Evolutionary conservation across 1,284 basidiomycete species (phyloP), one percentile per base, ranked within the genome.

Genomic region (Leccinum pachyderme): DNA sequence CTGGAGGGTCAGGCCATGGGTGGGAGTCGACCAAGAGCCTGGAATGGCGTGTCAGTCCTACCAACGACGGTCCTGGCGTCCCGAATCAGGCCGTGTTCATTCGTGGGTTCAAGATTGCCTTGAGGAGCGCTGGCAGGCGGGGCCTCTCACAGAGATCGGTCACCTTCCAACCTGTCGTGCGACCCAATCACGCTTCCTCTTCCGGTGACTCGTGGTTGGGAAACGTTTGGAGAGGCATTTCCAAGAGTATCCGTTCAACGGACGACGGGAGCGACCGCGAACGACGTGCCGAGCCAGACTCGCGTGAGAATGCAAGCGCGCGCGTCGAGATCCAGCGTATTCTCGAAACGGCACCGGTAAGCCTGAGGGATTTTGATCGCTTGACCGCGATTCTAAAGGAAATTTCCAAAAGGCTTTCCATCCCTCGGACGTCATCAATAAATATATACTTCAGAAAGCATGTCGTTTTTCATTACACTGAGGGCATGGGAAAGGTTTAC

Each of bases 31-130:
- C 55, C 12, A 58, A 37, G 28, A 53, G 13, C 12, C 51, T 69
- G 35, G 52, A 63, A n/a, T 66, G 58, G 54, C 63, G 63, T 2
- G 51, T 56, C 7, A 57, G 64, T 8, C 64, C 63, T 9, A 27
- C 43, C 7, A 12, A 18, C 13, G 55, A 61, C 29, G 43, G 48
- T 7, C 41, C 22, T 7, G 55, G 41, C 1, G 18, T 53, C 7
- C 12, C 55, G n/a, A 67, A 68, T 13, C 66, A 65, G 29, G 47
- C 64, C 18, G 62, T 69, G 11, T 55, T 63, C 18, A 55, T 67
- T 27, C 66, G 66, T 18, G 67, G 64, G 22, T 67, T 63, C 65
- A 65, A 70, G 65, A 53, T 65, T 28, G 64, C 64, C 28, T 15
- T 68, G 32, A 50, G 62, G 45, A 56, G 54, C 25, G 15, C 43